Conservation (phyloP, 805 yeast genomes). For the Hanseniaspora meyeri region DNA sequence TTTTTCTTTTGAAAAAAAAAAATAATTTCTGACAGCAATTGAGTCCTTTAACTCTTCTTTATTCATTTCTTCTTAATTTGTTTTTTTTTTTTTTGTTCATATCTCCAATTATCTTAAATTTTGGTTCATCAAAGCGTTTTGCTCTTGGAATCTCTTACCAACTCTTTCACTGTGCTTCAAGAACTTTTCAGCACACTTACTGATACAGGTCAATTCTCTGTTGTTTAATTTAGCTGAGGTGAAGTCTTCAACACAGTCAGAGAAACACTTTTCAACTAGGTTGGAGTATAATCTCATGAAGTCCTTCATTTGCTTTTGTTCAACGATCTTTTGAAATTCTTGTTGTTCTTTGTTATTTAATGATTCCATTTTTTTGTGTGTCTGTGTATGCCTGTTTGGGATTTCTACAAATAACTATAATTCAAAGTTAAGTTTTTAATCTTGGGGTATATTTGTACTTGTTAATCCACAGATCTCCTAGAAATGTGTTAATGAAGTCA, state of each 20-base stretch:
- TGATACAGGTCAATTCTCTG: conserved; percentile 75
- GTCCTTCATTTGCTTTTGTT: conserved; percentile 96
- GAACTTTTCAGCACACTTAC: conserved; percentile 93
- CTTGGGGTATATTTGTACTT: not conserved
- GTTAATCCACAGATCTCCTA: no score
- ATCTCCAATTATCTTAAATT: conserved; percentile 33
- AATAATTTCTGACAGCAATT: not conserved
- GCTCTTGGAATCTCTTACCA: conserved; percentile 98
- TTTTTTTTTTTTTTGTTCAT: not conserved
- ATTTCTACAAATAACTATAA: not conserved
- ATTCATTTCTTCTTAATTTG: not conserved
- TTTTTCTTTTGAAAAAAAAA: not conserved
- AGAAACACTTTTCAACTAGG: conserved; percentile 91
- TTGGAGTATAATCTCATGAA: conserved; percentile 94
- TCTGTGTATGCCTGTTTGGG: not conserved
- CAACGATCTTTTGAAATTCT: conserved; percentile 88
- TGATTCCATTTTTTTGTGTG: conserved; percentile 60
- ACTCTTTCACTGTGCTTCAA: conserved; percentile 96
- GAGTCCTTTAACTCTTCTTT: not conserved
- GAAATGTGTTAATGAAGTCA: no score
- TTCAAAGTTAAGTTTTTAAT: not conserved
- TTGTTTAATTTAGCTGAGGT: conserved; percentile 77
- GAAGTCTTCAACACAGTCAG: conserved; percentile 96
- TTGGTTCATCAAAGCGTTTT: conserved; percentile 71
- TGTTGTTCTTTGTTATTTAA: conserved; percentile 92